phyloP scores from a whole-genome alignment of 2,329 filamentous ascomycete species.

The Colletotrichum agaves region DNA sequence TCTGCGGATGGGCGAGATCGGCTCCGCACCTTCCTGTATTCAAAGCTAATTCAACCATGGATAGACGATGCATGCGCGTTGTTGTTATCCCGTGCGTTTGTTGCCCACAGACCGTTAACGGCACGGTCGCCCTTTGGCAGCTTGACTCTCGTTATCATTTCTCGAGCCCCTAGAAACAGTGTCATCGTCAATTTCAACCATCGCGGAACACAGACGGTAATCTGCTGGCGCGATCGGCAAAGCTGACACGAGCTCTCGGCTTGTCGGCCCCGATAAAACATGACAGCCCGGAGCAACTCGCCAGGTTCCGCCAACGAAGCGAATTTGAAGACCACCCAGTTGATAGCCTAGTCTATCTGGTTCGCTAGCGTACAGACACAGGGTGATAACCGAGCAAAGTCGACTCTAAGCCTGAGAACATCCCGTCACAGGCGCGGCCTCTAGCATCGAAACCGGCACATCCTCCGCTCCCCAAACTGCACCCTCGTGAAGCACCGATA shows the following conservation, averaged over 20 bases:
- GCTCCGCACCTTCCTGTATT: constrained; percentile 28
- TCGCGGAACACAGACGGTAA: constrained; percentile 1
- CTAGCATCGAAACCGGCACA: constrained; percentile 23
- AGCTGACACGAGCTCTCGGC: constrained; percentile 28
- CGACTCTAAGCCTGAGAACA: background rate
- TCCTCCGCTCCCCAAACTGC: constrained; percentile 14
- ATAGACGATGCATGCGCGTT: constrained; percentile 15
- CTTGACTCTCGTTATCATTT: background rate
- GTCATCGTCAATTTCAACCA: background rate
- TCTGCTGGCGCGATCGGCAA: constrained; percentile 24
- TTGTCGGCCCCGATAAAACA: constrained; percentile 22
- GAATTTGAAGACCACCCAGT: background rate
- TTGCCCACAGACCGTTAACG: background rate
- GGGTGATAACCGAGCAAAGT: constrained; percentile 17
- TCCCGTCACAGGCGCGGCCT: constrained; percentile 20
- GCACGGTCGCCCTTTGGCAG: background rate
- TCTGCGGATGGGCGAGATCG: constrained; percentile 30
- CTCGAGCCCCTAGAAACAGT: background rate
- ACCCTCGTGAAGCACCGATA: constrained; percentile 14
- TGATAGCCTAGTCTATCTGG: constrained; percentile 6
- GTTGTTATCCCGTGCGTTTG: background rate
- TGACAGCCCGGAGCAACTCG: constrained; percentile 19
- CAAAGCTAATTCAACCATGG: constrained; percentile 23
- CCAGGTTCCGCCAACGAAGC: constrained; percentile 16
- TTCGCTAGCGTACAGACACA: background rate